These are phyloP conservation scores for Ustilaginoidea virens DNA, from an alignment of 2,329 filamentous ascomycete genomes.

Conservation along the genomic window DNA sequence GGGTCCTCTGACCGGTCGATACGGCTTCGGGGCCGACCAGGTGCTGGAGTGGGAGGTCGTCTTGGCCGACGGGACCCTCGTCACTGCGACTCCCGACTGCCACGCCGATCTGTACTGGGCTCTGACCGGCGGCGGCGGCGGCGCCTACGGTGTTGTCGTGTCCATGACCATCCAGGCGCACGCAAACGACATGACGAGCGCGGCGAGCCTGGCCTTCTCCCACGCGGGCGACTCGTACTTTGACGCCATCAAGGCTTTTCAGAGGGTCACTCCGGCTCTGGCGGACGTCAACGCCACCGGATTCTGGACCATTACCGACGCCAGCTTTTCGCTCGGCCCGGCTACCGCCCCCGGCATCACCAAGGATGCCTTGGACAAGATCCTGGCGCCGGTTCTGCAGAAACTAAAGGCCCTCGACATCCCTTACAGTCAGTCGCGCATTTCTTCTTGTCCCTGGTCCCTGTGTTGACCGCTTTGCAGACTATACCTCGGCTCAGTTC, in stretches of 20 bases:
- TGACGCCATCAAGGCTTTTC: background rate
- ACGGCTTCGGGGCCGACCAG: constrained; percentile 44
- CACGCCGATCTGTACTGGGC: constrained; percentile 46
- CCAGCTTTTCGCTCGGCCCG: background rate
- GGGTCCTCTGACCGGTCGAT: constrained; percentile 30
- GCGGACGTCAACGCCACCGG: background rate
- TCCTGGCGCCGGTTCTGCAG: background rate
- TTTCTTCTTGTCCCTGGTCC: background rate
- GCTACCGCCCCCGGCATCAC: background rate
- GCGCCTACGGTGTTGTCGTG: constrained; percentile 27
- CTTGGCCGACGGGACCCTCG: constrained; percentile 28
- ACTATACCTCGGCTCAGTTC: background rate
- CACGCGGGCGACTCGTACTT: background rate
- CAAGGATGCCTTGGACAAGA: background rate
- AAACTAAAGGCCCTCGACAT: background rate
- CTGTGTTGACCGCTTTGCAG: background rate
- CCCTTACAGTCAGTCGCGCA: background rate
- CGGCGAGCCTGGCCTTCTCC: constrained; percentile 11
- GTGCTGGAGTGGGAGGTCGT: constrained; percentile 38
- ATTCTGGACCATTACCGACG: background rate
- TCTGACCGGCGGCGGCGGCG: constrained; percentile 37
- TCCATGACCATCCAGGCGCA: constrained; percentile 21
- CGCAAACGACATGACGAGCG: constrained; percentile 13
- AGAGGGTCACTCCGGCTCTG: constrained; percentile 4
- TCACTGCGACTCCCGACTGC: constrained; percentile 25